Percentiles rank a stretch among this genome's conserved stretches.
Evolutionary conservation across 176 grass and related monocot genomes (phyloP).

Genomic region (Cenchrus fungigraminus): DNA sequence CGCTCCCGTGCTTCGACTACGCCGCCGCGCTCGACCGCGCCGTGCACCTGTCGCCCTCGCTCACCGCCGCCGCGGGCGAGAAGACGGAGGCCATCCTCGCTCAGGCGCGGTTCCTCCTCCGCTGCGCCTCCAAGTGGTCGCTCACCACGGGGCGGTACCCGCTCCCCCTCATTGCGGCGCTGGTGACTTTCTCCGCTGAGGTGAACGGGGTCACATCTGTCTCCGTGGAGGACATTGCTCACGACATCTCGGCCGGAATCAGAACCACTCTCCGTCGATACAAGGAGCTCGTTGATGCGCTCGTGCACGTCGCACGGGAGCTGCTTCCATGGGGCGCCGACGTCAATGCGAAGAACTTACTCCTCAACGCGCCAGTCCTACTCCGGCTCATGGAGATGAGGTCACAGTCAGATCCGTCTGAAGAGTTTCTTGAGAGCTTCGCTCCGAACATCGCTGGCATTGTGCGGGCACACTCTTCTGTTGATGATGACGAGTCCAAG

Average conservation of each 20-base stretch:
- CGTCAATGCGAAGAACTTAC: constrained; percentile 63
- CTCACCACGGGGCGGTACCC: constrained; percentile 74
- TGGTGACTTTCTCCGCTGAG: constrained; percentile 53
- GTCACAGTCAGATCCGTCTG: constrained; percentile 41
- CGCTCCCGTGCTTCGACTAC: constrained; percentile 59
- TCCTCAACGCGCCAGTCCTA: constrained; percentile 56
- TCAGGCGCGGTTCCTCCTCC: constrained; percentile 65
- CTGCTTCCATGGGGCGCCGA: constrained; percentile 76
- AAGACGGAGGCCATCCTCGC: constrained; percentile 54
- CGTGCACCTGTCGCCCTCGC: constrained; percentile 39
- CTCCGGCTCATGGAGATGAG: constrained; percentile 71
- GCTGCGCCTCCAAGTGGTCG: constrained; percentile 75
- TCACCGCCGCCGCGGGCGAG: constrained; percentile 9
- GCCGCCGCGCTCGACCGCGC: constrained; percentile 49
- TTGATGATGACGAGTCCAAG: constrained; percentile 43
- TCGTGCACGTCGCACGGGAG: constrained; percentile 51
- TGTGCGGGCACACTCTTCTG: constrained; percentile 32
- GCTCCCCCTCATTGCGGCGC: constrained; percentile 56
- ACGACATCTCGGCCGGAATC: constrained; percentile 50
- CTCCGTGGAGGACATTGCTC: constrained; percentile 56
- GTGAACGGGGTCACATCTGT: constrained; percentile 45
- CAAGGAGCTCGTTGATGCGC: constrained; percentile 57
- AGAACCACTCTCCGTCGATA: constrained; percentile 54
- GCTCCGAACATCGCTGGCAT: constrained; percentile 39
- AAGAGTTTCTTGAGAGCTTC: constrained; percentile 44